Conservation (phyloP, 2,329 filamentous ascomycete genomes). For the Podosphaera xanthii region DNA sequence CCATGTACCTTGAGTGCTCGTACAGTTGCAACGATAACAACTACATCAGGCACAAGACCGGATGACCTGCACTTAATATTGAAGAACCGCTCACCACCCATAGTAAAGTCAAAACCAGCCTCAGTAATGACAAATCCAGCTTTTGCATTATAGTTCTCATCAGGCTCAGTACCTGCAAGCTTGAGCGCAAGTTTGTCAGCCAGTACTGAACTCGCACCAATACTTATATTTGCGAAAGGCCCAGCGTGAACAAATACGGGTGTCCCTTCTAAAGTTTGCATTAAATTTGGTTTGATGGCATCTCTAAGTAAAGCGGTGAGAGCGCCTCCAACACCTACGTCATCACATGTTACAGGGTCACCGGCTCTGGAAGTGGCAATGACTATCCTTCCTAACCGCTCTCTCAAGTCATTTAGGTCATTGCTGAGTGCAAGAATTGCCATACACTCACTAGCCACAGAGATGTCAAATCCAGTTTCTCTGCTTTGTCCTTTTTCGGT, state of each 20-base stretch:
- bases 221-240: constrained; percentile 95
- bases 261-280: constrained; percentile 94
- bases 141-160: constrained; percentile 64
- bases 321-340: constrained; percentile 79
- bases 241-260: constrained; percentile 95
- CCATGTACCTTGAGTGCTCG: constrained; percentile 93
- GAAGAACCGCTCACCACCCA: constrained; percentile 98
- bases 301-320: constrained; percentile 91
- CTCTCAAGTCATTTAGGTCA: constrained; percentile 66
- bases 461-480: constrained; percentile 91
- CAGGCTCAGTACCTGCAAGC: constrained; percentile 78
- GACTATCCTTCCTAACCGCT: constrained; percentile 87
- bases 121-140: constrained; percentile 89
- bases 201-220: constrained; percentile 85
- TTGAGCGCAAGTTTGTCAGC: constrained; percentile 92
- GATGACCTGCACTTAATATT: constrained; percentile 98
- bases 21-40: constrained; percentile 87
- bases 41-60: constrained; percentile 75
- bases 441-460: constrained; percentile 95
- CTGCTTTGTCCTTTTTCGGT: constrained; percentile 80
- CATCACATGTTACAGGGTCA: constrained; percentile 86
- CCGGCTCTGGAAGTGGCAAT: constrained; percentile 68
- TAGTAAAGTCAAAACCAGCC: constrained; percentile 97
- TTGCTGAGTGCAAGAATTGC: constrained; percentile 89
- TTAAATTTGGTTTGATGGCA: constrained; percentile 94